A percentile compares a stretch with the other conserved stretches of the same genome.
Conservation (phyloP, 345 rosid species). For the Eucalyptus cloeziana region DNA sequence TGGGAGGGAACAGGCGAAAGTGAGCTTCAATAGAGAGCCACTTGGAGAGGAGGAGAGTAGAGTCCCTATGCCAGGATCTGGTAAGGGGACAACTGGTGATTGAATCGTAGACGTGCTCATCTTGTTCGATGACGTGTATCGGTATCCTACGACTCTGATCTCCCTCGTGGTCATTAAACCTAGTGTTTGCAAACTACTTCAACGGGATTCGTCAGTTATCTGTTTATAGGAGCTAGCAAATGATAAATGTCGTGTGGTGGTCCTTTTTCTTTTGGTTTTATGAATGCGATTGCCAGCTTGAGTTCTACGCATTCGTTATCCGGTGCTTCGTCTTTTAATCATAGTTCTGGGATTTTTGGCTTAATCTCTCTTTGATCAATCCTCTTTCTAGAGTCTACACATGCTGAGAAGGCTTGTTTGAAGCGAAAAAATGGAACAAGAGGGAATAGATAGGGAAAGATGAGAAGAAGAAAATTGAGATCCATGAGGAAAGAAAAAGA, state of each 20-base stretch:
- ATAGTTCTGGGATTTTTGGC: neutral
- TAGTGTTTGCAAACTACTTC: neutral
- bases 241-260: neutral
- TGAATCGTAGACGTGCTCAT: too few species aligned
- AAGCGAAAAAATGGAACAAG: too few species aligned
- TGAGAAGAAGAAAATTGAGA: neutral
- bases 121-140: too few species aligned
- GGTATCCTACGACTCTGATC: accelerated
- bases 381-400: neutral
- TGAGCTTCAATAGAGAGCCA: neutral
- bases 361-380: neutral
- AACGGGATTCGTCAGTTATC: neutral
- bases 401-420: too few species aligned
- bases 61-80: neutral
- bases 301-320: neutral
- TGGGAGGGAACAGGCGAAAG: neutral
- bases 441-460: too few species aligned
- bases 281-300: neutral
- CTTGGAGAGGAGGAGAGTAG: neutral
- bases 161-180: neutral
- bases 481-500: neutral
- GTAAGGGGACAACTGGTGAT: neutral
- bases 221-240: neutral
- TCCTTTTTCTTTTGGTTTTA: neutral
- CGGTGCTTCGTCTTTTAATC: neutral